Conservation (phyloP, 2,329 filamentous ascomycete species). For the Phaeosphaeria sp. region DNA sequence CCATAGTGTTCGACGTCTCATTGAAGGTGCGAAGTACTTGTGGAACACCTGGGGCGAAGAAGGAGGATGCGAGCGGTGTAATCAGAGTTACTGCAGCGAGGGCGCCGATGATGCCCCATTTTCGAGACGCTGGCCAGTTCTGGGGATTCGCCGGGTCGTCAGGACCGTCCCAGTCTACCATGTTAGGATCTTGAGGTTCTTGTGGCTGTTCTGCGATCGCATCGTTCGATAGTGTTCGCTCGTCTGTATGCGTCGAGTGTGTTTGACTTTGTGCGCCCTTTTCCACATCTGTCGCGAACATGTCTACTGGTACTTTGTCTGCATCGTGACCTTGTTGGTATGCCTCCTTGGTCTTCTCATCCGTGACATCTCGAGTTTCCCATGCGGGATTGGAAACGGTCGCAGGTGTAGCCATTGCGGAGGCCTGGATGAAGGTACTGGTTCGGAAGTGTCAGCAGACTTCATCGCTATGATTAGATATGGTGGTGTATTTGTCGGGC, state of each 20-base stretch:
- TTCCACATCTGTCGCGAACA: slow-evolving; percentile 30
- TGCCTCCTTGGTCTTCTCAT: slow-evolving; percentile 29
- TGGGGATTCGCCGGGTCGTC: slow-evolving; percentile 49
- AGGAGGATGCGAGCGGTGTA: slow-evolving; percentile 47
- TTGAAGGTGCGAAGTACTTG: slow-evolving; percentile 48
- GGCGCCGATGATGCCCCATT: slow-evolving; percentile 45
- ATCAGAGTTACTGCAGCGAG: slow-evolving; percentile 47
- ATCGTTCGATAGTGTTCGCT: slow-evolving; percentile 26
- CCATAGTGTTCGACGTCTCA: slow-evolving; percentile 37
- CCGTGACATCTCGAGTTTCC: slow-evolving; percentile 24
- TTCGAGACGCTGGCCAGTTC: slow-evolving; percentile 47
- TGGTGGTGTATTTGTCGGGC: neutral
- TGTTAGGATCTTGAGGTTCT: slow-evolving; percentile 28
- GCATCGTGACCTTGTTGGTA: slow-evolving; percentile 37
- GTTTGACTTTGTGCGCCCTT: slow-evolving; percentile 31
- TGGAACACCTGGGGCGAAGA: slow-evolving; percentile 67
- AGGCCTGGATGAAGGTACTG: slow-evolving; percentile 9
- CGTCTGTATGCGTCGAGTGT: slow-evolving; percentile 33
- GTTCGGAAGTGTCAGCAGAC: neutral
- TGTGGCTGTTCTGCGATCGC: slow-evolving; percentile 12
- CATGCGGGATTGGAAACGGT: slow-evolving; percentile 20
- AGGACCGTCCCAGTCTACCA: slow-evolving; percentile 44
- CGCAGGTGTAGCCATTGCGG: slow-evolving; percentile 31
- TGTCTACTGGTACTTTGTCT: slow-evolving; percentile 20
- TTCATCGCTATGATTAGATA: neutral